Base-by-base conservation (phyloP, 1,139 yeast genomes). In the Yamadazyma sp. region DNA sequence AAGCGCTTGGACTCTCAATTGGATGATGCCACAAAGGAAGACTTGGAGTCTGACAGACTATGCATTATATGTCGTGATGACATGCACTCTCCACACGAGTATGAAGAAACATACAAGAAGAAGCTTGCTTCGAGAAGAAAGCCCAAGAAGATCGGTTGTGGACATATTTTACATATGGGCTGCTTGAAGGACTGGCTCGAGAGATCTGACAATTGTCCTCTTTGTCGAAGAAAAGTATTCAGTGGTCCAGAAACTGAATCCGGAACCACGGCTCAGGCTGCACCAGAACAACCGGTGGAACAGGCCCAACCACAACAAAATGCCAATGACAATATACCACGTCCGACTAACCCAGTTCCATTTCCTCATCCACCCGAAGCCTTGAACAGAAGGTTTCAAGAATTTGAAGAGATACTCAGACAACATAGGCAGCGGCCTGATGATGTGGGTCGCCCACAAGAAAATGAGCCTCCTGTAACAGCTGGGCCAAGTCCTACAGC, bases 111-210 rank as follows among this genome's bases (percentile, higher is more conserved):
- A 2, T 53, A 56, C 31, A 48, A 51, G 11, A 59, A 56, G 41
- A 53, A 56, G 9, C 47, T 67, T 16, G 43, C 66, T 4, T 35
- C 57, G 6, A 73, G 90, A 43, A 66, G 71, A 40, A 71, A 64
- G 33, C 95, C 97, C 2, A 88, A 88, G 58, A 84, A 76, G 53
- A 69, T 92, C 39, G 71, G 70, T 2, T 92, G 99, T 66, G 85
- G 86, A 14, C 99, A 92, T 60, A 83, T 88, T 40, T 71, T 92
- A 43, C 99, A 92, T 58, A 69, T 85, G 65, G 92, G 95, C 2
- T 92, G 98, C 59, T 72, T 92, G 46, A 86, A 86, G 54, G 86
- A 86, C 50, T 92, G 99, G 99, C 69, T 92, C 49, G 96, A 87
- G 54, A 73, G 96, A 47, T 87, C 96, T 0, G 94, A 85, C 51